These are phyloP conservation scores for Hemileccinum rubropunctum DNA, from an alignment of 768 basidiomycete genomes.

Conservation along the genomic window DNA sequence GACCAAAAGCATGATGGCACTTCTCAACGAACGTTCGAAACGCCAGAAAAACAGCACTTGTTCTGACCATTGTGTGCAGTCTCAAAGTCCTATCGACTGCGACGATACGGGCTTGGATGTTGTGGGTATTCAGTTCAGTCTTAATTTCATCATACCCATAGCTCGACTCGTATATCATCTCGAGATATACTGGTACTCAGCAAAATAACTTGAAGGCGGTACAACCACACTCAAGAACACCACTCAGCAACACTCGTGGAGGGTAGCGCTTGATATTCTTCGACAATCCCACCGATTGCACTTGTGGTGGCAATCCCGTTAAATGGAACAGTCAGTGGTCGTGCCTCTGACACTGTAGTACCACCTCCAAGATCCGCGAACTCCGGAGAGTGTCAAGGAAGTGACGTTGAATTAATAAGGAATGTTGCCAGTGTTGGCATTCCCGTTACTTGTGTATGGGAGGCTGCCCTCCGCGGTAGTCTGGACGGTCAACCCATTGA, in stretches of 20 bases:
- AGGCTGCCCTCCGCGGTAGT: background rate
- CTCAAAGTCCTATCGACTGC: background rate
- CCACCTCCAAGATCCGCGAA: slow-evolving; percentile 11
- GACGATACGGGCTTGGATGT: too few species aligned
- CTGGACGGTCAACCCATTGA: slow-evolving; percentile 10
- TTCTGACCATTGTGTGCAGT: background rate
- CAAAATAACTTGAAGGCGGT: too few species aligned
- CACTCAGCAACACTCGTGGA: too few species aligned
- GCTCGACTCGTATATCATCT: too few species aligned
- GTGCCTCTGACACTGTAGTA: slow-evolving; percentile 10
- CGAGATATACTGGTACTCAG: too few species aligned
- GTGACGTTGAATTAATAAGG: slow-evolving; percentile 10
- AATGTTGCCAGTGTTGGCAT: background rate
- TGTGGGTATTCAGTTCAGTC: too few species aligned
- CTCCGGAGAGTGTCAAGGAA: background rate
- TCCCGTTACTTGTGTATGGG: background rate
- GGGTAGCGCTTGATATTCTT: slow-evolving; percentile 1
- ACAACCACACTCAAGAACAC: too few species aligned
- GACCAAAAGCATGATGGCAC: slow-evolving; percentile 84
- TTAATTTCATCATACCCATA: too few species aligned
- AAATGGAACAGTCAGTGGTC: slow-evolving; percentile 7
- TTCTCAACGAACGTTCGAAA: slow-evolving; percentile 79
- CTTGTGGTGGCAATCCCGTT: background rate
- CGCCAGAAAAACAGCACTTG: slow-evolving; percentile 43
- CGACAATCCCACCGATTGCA: slow-evolving; percentile 1